Evolutionary conservation across 2,329 filamentous ascomycete species (phyloP).

Genomic region (Cladophialophora psammophila): DNA sequence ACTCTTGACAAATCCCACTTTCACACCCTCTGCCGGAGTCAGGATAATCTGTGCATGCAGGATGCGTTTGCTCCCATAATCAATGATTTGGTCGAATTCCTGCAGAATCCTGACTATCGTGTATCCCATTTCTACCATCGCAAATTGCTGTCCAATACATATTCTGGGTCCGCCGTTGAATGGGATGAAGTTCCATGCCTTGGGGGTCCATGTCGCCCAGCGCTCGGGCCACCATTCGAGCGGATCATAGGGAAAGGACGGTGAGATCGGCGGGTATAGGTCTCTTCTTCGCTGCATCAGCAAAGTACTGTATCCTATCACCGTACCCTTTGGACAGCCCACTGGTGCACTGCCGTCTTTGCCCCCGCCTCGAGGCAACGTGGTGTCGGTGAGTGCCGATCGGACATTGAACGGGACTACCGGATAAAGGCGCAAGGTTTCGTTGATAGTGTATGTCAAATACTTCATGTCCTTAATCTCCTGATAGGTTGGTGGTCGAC

Average conservation of each 20-base stretch:
- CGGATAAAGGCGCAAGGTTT: slow-evolving; percentile 79
- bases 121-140: slow-evolving; percentile 65
- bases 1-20: slow-evolving; percentile 39
- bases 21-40: slow-evolving; percentile 39
- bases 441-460: slow-evolving; percentile 73
- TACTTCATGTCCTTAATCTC: slow-evolving; percentile 90
- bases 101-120: slow-evolving; percentile 54
- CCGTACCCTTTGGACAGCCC: slow-evolving; percentile 57
- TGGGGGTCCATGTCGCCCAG: slow-evolving; percentile 61
- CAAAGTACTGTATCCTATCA: slow-evolving; percentile 60
- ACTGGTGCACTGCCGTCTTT: slow-evolving; percentile 55
- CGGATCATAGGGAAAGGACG: slow-evolving; percentile 50
- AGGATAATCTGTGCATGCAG: slow-evolving; percentile 39
- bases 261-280: slow-evolving; percentile 54
- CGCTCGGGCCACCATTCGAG: slow-evolving; percentile 58
- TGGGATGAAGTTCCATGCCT: slow-evolving; percentile 63
- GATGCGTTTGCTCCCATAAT: slow-evolving; percentile 37
- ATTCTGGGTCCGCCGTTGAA: slow-evolving; percentile 63
- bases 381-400: slow-evolving; percentile 74
- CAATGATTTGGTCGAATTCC: slow-evolving; percentile 49
- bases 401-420: slow-evolving; percentile 82
- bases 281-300: slow-evolving; percentile 60
- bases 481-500: slow-evolving; percentile 67
- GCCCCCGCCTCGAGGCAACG: slow-evolving; percentile 71
- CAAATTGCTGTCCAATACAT: slow-evolving; percentile 67